Percentiles rank a stretch among this genome's conserved stretches.
Conservation (phyloP, 139 green algal species). For the Klebsormidium nitens region DNA sequence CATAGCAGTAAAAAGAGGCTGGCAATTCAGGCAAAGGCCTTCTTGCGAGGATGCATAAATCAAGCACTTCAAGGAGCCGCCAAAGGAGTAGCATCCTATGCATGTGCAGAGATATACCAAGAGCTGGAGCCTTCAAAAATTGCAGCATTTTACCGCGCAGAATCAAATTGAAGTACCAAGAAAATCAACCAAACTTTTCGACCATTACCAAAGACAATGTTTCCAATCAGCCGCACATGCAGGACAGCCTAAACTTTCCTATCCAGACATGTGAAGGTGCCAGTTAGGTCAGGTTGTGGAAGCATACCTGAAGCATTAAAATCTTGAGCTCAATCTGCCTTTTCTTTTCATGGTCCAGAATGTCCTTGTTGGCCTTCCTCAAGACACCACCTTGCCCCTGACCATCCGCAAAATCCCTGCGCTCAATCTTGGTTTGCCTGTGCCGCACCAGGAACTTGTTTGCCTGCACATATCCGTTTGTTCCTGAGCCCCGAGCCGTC, state of each 20-base stretch:
- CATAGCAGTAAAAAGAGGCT: neutral
- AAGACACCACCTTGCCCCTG: slow-evolving; percentile 12
- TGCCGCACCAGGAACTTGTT: slow-evolving; percentile 89
- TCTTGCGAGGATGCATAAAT: neutral
- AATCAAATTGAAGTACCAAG: too few relatives aligned
- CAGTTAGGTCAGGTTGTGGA: too few relatives aligned
- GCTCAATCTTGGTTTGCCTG: slow-evolving; percentile 11
- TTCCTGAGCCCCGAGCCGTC: slow-evolving; percentile 82
- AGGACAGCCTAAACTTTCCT: too few relatives aligned
- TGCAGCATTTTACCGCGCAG: too few relatives aligned
- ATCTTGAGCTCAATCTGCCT: slow-evolving; percentile 89
- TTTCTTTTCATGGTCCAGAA: slow-evolving; percentile 90
- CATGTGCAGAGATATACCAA: neutral
- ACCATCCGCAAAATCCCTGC: slow-evolving; percentile 21
- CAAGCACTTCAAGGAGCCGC: neutral
- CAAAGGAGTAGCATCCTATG: neutral
- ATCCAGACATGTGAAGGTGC: too few relatives aligned
- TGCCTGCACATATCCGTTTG: slow-evolving; percentile 86
- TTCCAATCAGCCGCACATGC: too few relatives aligned
- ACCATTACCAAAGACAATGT: too few relatives aligned
- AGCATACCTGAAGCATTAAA: slow-evolving; percentile 60
- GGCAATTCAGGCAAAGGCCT: neutral
- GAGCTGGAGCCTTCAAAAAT: too few relatives aligned
- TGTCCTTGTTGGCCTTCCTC: slow-evolving; percentile 67
- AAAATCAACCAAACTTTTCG: too few relatives aligned